Base-by-base conservation (phyloP, 257 asterid genomes). In the Nicotiana obtusifolia region DNA sequence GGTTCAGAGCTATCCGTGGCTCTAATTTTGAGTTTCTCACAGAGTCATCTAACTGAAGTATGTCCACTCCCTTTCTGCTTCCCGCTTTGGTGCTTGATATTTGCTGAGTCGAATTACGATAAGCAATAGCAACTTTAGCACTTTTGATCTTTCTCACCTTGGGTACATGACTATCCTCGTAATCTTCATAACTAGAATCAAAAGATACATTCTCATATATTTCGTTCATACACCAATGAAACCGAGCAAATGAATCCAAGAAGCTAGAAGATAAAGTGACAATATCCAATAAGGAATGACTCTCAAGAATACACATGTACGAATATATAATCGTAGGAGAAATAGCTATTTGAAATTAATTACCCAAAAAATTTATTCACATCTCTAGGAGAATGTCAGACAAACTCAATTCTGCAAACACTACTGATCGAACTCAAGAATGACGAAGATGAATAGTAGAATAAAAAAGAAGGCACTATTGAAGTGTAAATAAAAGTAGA, bases 171-270 rank as follows among this genome's bases (percentile, higher is more conserved):
- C 86, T 54, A 87, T 88, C 28, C 68, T 85, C 90, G 86, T 83
- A 95, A 85, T 93, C 99, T 86, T 94, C 98, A 59, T 94, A 97
- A 47, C 98, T 94, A 77, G 99, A 94, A 84, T 93, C 98, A 75
- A 97, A 91, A 84, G 92, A 86, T 62, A 80, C 85, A 84, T 87
- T 87, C 82, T 97, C 97, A 82, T 83, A 96, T 76, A 97, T 88
- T 90, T 96, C 78, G 64, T 26, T 26, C 28, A 77, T 2, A 79
- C 13, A 68, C 54, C 67, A 83, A 41, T 35, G 71, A n/a, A 24
- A 76, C 35, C 59, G 4, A 71, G 57, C 59, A 71, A 71, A 41
- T 20, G 2, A 44, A 71, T 71, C 56, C 81, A 86, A 64, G 37
- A 85, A 20, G 28, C 56, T 33, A 52, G 59, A 22, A 78, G n/a